These are phyloP conservation scores for Celoporthe dispersa DNA, from an alignment of 2,329 filamentous ascomycete species.

Conservation along the genomic window DNA sequence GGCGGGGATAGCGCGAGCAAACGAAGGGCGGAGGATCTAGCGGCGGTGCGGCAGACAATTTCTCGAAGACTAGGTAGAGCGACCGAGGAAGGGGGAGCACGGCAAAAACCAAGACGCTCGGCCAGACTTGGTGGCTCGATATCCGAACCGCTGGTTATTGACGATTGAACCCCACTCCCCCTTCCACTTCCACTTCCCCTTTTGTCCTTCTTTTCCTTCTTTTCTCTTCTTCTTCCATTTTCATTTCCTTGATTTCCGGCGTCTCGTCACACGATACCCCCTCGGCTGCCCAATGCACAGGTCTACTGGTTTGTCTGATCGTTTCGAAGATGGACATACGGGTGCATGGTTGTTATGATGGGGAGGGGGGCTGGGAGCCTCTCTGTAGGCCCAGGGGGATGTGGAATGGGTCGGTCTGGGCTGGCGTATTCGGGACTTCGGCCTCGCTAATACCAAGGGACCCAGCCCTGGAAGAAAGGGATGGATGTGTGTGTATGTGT, in stretches of 20 bases:
- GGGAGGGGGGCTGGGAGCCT: neutral
- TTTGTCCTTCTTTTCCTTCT: neutral
- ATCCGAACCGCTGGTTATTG: constrained; percentile 11
- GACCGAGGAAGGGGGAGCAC: neutral
- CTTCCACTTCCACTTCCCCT: neutral
- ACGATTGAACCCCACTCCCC: neutral
- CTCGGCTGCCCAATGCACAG: neutral
- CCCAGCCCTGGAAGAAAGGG: neutral
- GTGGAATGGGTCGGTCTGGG: neutral
- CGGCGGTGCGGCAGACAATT: neutral
- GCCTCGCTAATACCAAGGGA: neutral
- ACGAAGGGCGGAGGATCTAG: neutral
- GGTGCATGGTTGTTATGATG: neutral
- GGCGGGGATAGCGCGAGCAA: neutral
- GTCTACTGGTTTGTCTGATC: neutral
- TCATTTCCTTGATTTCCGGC: neutral
- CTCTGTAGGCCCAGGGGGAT: neutral
- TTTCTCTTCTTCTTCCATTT: neutral
- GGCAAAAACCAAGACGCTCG: neutral
- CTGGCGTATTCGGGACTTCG: neutral
- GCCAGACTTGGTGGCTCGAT: neutral
- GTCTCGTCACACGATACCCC: neutral
- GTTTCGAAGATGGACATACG: neutral
- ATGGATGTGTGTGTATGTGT: neutral
- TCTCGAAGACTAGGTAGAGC: neutral